These are phyloP conservation scores for Naganishia sp. DNA, from an alignment of 1,284 basidiomycete species.

Conservation along the genomic window DNA sequence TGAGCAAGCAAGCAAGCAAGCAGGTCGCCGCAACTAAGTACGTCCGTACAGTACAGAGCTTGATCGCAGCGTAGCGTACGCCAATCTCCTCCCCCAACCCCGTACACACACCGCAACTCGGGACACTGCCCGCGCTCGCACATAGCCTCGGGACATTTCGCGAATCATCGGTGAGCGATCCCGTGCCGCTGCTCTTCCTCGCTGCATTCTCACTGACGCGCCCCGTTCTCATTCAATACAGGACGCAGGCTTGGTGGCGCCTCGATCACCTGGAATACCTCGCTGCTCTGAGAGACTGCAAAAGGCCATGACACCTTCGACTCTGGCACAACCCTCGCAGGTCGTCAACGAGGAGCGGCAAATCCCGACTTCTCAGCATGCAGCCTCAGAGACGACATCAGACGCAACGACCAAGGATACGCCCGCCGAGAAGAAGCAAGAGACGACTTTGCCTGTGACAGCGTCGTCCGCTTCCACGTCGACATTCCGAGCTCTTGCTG, in stretches of 20 bases:
- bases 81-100: no score
- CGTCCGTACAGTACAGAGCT: no score
- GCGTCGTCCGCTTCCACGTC: slow-evolving; percentile 12
- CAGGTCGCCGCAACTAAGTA: no score
- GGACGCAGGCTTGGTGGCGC: neutral
- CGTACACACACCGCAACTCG: neutral
- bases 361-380: neutral
- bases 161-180: no score
- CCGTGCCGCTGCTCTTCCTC: no score
- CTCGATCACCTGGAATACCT: no score
- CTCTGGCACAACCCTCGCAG: no score
- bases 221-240: neutral
- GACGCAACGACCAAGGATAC: neutral
- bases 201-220: neutral
- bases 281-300: slow-evolving; percentile 1
- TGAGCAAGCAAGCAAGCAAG: no score
- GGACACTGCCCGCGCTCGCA: neutral
- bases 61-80: no score
- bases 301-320: neutral
- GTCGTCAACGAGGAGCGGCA: neutral
- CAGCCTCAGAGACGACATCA: neutral
- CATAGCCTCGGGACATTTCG: no score
- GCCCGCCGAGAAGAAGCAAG: neutral
- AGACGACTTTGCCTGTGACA: neutral
- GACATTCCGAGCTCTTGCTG: slow-evolving; percentile 29